Evolutionary conservation across 169 alveolate genomes (phyloP).

Genomic region (Plasmodium adleri): DNA sequence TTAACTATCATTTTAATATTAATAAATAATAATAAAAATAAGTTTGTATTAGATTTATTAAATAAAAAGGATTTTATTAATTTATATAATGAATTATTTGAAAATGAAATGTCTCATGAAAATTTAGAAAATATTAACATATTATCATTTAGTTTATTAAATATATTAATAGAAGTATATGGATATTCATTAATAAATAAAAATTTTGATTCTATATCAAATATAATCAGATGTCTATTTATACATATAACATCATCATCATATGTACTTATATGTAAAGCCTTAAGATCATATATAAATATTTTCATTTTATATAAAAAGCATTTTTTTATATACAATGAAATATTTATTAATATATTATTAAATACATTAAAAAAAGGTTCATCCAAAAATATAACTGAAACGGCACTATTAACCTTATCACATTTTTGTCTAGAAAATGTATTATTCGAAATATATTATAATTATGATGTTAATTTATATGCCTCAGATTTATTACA

Average conservation of each 20-base stretch:
- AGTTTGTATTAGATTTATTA: constrained; percentile 44
- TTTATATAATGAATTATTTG: constrained; percentile 48
- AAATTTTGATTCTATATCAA: constrained; percentile 30
- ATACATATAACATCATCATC: constrained; percentile 67
- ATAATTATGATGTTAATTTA: constrained; percentile 68
- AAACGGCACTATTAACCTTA: constrained; percentile 58
- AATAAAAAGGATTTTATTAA: constrained; percentile 38
- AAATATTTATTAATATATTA: constrained; percentile 65
- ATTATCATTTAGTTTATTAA: constrained; percentile 55
- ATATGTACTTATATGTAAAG: constrained; percentile 56
- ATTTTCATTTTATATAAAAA: constrained; percentile 72
- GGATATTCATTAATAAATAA: constrained; percentile 49
- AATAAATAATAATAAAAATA: constrained; percentile 61
- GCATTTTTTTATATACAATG: constrained; percentile 60
- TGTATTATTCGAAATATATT: constrained; percentile 66
- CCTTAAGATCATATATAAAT: constrained; percentile 73
- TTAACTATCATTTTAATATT: constrained; percentile 39
- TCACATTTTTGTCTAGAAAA: constrained; percentile 66
- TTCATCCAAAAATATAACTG: constrained; percentile 52
- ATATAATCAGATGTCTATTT: constrained; percentile 70
- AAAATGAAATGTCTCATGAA: constrained; percentile 65
- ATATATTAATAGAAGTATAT: constrained; percentile 46
- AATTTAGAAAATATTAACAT: constrained; percentile 65
- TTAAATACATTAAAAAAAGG: constrained; percentile 42
- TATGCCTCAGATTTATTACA: constrained; percentile 70